Evolutionary conservation across 2,329 filamentous ascomycete genomes (phyloP).

Genomic region (Alternaria consortialis): DNA sequence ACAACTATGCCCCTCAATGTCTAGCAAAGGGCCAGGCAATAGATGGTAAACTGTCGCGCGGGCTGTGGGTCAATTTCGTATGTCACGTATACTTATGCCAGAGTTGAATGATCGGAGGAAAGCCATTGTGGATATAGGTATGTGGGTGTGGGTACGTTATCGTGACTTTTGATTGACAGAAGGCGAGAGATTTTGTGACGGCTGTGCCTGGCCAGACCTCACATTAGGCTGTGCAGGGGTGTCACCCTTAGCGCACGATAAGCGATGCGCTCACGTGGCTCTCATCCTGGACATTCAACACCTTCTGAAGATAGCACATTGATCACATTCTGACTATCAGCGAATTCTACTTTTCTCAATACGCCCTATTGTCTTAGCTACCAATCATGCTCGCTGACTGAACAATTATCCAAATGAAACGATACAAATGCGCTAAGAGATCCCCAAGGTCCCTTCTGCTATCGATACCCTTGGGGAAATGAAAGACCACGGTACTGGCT

Average conservation of each 20-base stretch:
- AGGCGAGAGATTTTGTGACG: slow-evolving; percentile 9
- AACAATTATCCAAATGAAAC: background rate
- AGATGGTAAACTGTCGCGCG: slow-evolving; percentile 11
- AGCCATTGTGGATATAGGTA: slow-evolving; percentile 33
- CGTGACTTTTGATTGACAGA: slow-evolving; percentile 11
- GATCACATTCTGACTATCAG: background rate
- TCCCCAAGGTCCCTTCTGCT: too few species aligned
- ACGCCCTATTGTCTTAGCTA: background rate
- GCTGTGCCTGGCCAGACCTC: slow-evolving; percentile 1
- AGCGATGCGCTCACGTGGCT: background rate
- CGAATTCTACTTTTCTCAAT: background rate
- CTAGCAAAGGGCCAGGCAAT: background rate
- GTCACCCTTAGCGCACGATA: background rate
- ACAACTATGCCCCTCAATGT: slow-evolving; percentile 2
- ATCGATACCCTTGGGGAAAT: background rate
- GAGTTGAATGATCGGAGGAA: slow-evolving; percentile 38
- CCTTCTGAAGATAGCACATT: background rate
- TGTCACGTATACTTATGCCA: slow-evolving; percentile 42
- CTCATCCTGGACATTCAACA: background rate
- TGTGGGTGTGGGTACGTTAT: slow-evolving; percentile 7
- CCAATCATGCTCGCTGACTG: background rate
- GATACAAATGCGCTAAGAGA: background rate
- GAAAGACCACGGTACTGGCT: background rate
- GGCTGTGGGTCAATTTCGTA: slow-evolving; percentile 39
- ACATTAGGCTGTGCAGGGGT: background rate